Base-by-base conservation (phyloP, 192 early-diverging fungal species). In the Coemansia sp. region DNA sequence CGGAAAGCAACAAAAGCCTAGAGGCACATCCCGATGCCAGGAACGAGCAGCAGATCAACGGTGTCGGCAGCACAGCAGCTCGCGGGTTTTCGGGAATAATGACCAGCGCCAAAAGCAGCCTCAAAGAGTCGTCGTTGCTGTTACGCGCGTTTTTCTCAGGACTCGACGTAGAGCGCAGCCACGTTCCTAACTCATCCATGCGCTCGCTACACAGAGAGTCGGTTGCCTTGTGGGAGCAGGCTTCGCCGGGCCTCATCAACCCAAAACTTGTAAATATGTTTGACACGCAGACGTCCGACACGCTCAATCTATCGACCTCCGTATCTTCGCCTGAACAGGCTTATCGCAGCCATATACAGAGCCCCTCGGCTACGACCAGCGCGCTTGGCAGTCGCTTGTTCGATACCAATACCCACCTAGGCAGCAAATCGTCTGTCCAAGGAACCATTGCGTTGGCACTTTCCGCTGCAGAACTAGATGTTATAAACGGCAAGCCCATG, bases 121-220 rank as follows among this genome's bases (percentile, higher is more conserved):
- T 69, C 25, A 66, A 55, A 34, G 73, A 75, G 36, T 69, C 73
- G 50, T 58, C 66, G 6, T 6, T 61, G 51, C 54, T 62, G 11
- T 70, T 75, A 51, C 62, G 58, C 10, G 73, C 73, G 3, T 58
- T 69, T 14, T 75, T 75, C 46, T 69, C 60, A 5, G 68, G 73
- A 2, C 36, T 66, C n/a, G 60, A 60, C 8, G 16, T 63, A 11
- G 10, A 28, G 5, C 11, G 4, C 2, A 19, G 28, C 32, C 4
- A 30, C 7, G 8, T n/a, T 6, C 28, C 36, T 60, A 4, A 20
- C 20, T 24, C 48, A 42, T 23, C 48, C 23, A 27, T 25, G 18
- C 27, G 60, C 36, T 47, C 65, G 23, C 58, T 47, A 36, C 65
- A 67, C 58, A 51, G 53, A 13, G 51, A 36, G 19, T 46, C 57